Conservation (phyloP, 345 rosid species). For the Conringia planisiliqua region DNA sequence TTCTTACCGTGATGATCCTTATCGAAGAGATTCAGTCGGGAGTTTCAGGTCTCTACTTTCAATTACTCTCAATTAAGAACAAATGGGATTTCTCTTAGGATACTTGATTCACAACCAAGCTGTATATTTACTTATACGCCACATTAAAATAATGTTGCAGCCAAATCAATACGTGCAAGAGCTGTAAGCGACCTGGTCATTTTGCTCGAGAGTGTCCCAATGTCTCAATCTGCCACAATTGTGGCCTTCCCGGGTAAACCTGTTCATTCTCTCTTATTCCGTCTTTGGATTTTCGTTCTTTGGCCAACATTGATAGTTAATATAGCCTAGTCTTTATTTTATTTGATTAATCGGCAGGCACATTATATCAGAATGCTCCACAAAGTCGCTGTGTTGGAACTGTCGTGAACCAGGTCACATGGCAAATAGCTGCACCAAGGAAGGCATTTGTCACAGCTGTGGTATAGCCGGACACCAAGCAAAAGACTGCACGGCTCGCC, state of each 20-base stretch:
- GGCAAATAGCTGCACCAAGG: constrained; percentile 69
- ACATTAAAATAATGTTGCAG: constrained; percentile 36
- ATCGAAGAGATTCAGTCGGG: constrained; percentile 29
- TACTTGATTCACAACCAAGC: not conserved
- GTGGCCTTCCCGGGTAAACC: constrained; percentile 80
- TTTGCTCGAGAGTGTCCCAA: constrained; percentile 87
- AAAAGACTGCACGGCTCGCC: constrained; percentile 67
- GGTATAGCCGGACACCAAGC: constrained; percentile 91
- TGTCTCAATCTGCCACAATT: constrained; percentile 87
- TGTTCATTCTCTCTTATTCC: not conserved
- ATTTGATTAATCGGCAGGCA: too few relatives aligned
- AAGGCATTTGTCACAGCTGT: constrained; percentile 90
- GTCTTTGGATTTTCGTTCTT: not conserved
- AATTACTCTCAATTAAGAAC: not conserved
- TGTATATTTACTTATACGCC: not conserved
- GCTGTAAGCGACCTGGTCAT: constrained; percentile 83
- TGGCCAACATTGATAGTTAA: not conserved
- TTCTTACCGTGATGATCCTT: constrained; percentile 78
- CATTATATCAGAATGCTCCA: constrained; percentile 73
- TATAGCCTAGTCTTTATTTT: not conserved
- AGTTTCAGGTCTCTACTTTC: not conserved
- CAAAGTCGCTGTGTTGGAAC: constrained; percentile 80
- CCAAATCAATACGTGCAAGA: constrained; percentile 73
- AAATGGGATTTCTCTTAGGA: not conserved
- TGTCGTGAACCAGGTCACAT: constrained; percentile 86